phyloP scores from a whole-genome alignment of 768 basidiomycete genomes.

The Sistotremastrum niveocremeum region DNA sequence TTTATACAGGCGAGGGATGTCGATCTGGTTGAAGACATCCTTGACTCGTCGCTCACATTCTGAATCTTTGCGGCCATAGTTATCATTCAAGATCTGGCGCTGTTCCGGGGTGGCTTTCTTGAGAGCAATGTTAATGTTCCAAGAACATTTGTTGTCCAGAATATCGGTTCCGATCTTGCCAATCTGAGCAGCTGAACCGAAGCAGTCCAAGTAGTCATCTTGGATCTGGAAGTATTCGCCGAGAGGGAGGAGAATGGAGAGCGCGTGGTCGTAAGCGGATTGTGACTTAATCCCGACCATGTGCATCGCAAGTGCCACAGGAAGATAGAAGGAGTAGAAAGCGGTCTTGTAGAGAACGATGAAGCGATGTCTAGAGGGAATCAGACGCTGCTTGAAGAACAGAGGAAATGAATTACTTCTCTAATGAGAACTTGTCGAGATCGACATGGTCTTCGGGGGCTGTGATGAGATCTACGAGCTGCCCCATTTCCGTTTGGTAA shows the following conservation, averaged over 20 bases:
- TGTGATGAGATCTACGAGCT: constrained; percentile 90
- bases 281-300: constrained; percentile 49
- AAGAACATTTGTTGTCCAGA: constrained; percentile 96
- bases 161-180: constrained; percentile 99
- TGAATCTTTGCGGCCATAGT: constrained; percentile 50
- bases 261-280: constrained; percentile 54
- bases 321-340: constrained; percentile 97
- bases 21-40: constrained; percentile 57
- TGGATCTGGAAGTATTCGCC: constrained; percentile 99
- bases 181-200: constrained; percentile 78
- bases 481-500: constrained; percentile 92
- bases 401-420: constrained; percentile 34
- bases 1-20: constrained; percentile 51
- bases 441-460: constrained; percentile 87
- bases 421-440: constrained; percentile 72
- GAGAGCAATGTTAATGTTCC: constrained; percentile 87
- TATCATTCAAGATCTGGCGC: constrained; percentile 44
- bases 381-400: background rate
- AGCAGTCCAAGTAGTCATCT: constrained; percentile 93
- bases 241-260: constrained; percentile 74
- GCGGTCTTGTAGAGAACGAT: constrained; percentile 98
- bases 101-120: constrained; percentile 39
- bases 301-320: constrained; percentile 88
- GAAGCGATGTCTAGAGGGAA: constrained; percentile 52
- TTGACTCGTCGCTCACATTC: constrained; percentile 49